Conservation (phyloP, 176 grass and related monocot genomes). For the Triticum dicoccoides region DNA sequence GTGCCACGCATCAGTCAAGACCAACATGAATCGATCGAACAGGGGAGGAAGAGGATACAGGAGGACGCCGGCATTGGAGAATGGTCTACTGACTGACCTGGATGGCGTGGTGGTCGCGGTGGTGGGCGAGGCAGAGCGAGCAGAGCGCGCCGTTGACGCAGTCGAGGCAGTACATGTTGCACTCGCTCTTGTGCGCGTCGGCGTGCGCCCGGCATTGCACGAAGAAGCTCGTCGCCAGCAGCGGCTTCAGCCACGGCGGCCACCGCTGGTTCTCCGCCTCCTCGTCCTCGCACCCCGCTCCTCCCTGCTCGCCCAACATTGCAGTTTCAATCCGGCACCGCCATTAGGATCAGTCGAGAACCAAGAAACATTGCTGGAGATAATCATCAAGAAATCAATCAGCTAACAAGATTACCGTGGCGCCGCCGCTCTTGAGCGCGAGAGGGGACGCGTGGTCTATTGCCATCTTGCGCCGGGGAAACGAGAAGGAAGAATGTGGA, state of each 20-base stretch:
- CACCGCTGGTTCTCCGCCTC: slow-evolving; percentile 51
- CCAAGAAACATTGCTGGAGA: background rate
- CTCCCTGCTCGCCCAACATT: background rate
- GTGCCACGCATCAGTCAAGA: background rate
- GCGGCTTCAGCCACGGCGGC: slow-evolving; percentile 87
- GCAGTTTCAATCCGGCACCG: background rate
- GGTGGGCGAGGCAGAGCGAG: slow-evolving; percentile 77
- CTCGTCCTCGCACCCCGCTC: slow-evolving; percentile 16
- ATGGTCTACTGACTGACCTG: slow-evolving; percentile 43
- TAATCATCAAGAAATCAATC: background rate
- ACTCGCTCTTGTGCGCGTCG: slow-evolving; percentile 80
- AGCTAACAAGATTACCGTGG: slow-evolving; percentile 34
- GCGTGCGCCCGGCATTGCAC: slow-evolving; percentile 82
- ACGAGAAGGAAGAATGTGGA: background rate
- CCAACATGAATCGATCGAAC: background rate
- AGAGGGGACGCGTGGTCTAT: slow-evolving; percentile 58
- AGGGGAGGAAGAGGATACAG: background rate
- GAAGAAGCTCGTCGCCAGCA: slow-evolving; percentile 89
- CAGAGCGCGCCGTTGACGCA: slow-evolving; percentile 82
- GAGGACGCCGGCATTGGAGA: background rate
- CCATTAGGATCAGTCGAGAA: background rate
- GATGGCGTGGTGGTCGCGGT: slow-evolving; percentile 73
- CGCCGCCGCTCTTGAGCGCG: slow-evolving; percentile 37
- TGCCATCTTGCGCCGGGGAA: slow-evolving; percentile 35
- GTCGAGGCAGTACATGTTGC: slow-evolving; percentile 98